Conservation (phyloP, 148 eudicot species). For the Dysphania ambrosioides region DNA sequence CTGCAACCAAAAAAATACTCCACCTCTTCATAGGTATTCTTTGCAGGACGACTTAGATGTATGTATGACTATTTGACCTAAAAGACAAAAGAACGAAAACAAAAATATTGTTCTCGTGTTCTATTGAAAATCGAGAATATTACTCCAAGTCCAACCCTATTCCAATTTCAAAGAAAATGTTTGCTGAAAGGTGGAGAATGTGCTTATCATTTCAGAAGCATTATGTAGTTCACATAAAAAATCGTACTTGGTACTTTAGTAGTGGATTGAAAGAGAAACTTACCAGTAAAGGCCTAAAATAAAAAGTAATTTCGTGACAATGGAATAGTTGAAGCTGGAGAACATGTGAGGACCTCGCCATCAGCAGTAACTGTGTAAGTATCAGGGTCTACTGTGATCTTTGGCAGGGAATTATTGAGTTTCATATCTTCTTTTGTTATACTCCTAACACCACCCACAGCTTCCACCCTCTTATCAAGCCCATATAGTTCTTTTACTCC, state of each 20-base stretch:
- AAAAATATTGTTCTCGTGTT: not conserved
- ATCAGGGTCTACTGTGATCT: constrained; percentile 81
- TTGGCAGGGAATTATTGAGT: constrained; percentile 83
- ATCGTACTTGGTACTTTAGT: not conserved
- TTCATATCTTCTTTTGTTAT: constrained; percentile 89
- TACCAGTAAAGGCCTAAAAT: constrained; percentile 41
- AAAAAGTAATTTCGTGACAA: constrained; percentile 86
- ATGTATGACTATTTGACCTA: not conserved
- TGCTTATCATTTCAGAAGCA: not conserved
- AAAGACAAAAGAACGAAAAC: not conserved
- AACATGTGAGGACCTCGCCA: constrained; percentile 62
- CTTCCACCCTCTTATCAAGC: constrained; percentile 76
- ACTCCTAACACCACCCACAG: constrained; percentile 56
- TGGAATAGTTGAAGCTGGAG: constrained; percentile 67
- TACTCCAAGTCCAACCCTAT: not conserved
- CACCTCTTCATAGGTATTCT: constrained; percentile 1
- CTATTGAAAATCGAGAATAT: not conserved
- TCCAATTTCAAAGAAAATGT: not conserved
- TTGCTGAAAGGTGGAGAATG: not conserved
- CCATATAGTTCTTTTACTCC: constrained; percentile 62
- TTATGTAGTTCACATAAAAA: constrained; percentile 2
- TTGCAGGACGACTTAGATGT: not conserved
- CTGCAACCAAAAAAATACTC: not conserved
- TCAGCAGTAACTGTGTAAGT: constrained; percentile 81
- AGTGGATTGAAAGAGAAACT: constrained; percentile 10